Evolutionary conservation across 1,284 basidiomycete species (phyloP).

Genomic region (Gymnopus androsaceus): DNA sequence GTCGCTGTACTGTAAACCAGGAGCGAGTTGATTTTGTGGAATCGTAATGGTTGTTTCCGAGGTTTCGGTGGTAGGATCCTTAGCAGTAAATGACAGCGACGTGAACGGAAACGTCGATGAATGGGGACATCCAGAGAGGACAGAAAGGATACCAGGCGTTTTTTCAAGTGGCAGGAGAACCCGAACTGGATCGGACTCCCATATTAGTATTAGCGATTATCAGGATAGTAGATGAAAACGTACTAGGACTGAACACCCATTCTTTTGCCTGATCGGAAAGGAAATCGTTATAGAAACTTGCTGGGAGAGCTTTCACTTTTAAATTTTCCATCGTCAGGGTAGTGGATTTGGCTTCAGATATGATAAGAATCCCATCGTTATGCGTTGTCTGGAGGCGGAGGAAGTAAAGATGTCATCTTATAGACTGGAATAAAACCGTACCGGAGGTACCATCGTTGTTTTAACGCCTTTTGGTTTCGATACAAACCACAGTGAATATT

Average conservation of each 20-base stretch:
- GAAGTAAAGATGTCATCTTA: too few relatives aligned
- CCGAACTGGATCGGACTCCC: too few relatives aligned
- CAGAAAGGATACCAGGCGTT: slow-evolving; percentile 79
- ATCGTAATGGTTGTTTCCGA: slow-evolving; percentile 55
- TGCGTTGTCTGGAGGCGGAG: slow-evolving; percentile 4
- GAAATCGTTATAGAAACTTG: slow-evolving; percentile 54
- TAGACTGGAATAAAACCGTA: too few relatives aligned
- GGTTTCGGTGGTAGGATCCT: slow-evolving; percentile 43
- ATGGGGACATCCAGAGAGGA: slow-evolving; percentile 89
- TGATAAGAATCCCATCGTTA: slow-evolving; percentile 1
- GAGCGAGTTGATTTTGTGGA: slow-evolving; percentile 47
- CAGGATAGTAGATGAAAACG: slow-evolving; percentile 28
- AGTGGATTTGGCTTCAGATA: background rate
- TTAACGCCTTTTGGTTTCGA: too few relatives aligned
- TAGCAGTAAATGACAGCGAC: slow-evolving; percentile 63
- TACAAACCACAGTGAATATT: too few relatives aligned
- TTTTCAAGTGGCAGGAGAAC: slow-evolving; percentile 76
- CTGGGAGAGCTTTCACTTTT: slow-evolving; percentile 42
- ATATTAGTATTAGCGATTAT: background rate
- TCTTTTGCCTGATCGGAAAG: slow-evolving; percentile 60
- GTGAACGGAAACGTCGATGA: slow-evolving; percentile 87
- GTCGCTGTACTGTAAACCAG: slow-evolving; percentile 77
- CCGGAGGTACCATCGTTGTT: too few relatives aligned
- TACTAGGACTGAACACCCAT: slow-evolving; percentile 63
- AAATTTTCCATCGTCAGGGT: background rate